Base-by-base conservation (phyloP, 2,329 filamentous ascomycete species). In the Stagonosporopsis chrysanthemi region DNA sequence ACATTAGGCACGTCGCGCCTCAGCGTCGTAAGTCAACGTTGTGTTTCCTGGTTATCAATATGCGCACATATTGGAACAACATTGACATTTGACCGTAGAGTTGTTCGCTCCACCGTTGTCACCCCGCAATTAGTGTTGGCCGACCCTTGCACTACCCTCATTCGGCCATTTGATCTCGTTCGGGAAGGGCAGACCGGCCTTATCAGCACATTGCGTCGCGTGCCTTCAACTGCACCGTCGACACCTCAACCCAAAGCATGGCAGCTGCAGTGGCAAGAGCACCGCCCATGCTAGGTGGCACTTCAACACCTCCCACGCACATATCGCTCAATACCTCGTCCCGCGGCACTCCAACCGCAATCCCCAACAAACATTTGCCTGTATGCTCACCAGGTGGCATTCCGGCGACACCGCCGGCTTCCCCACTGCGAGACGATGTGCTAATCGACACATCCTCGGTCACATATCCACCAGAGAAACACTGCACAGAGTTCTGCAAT, bases 321-420 rank as follows among this genome's bases (percentile, higher is more conserved):
- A 77, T 88, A 57, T 83, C 80, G 36, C 79, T 89, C 63, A 88
- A 87, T 71, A 83, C 83, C 14, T 81, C 83, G 6, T 73, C 82
- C 47, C 78, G 82, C 66, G 83, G 82, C 43, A 82, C 84, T 6
- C 84, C 86, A 17, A 80, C 90, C 6, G 82, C 95, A 23, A 69
- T 83, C 2, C 91, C 92, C 9, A 97, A 96, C 79, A 96, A 95
- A 77, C 92, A 97, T 77, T 82, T 97, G 23, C 92, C 93, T n/a
- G 81, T 89, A 66, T 97, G 92, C 77, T 90, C 92, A n/a, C 86
- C 92, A 1, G 92, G 92, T 1, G 89, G 91, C 2, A 73, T 75
- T 15, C 61, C 86, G 80, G 63, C 81, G 42, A 81, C 80, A 26
- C 81, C 82, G 14, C 81, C 81, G 31, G 75, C 76, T 7, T 92